Evolutionary conservation across 345 rosid genomes (phyloP).

Genomic region (Eucalyptus leucophloia): DNA sequence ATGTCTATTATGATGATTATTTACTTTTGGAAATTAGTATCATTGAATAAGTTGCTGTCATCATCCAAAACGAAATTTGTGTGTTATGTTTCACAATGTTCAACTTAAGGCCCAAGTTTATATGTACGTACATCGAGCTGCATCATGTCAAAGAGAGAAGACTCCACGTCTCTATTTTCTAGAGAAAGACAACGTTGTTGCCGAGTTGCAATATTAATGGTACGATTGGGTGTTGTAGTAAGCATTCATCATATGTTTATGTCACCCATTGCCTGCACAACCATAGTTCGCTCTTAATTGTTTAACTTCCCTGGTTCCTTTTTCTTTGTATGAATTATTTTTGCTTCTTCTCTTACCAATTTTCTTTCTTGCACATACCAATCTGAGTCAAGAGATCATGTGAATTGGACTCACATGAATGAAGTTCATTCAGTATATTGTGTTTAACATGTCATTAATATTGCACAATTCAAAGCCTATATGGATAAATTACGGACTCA

Average conservation of each 20-base stretch:
- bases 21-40: not conserved
- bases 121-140: not conserved
- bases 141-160: not conserved
- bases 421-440: not conserved
- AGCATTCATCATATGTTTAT: not conserved
- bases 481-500: not conserved
- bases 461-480: not conserved
- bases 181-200: not conserved
- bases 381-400: not conserved
- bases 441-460: not conserved
- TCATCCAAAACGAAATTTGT: not conserved
- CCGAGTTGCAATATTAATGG: not conserved
- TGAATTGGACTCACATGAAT: too few species aligned
- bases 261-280: not conserved
- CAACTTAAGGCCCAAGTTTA: too few species aligned
- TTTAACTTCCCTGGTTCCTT: not conserved
- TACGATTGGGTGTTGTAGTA: fast-evolving
- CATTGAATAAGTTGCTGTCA: not conserved
- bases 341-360: not conserved
- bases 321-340: not conserved
- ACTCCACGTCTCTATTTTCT: not conserved
- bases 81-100: not conserved
- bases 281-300: not conserved
- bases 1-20: not conserved
- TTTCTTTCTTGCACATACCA: not conserved